Base-by-base conservation (phyloP, 2,329 filamentous ascomycete species). In the Ampelomyces quisqualis region DNA sequence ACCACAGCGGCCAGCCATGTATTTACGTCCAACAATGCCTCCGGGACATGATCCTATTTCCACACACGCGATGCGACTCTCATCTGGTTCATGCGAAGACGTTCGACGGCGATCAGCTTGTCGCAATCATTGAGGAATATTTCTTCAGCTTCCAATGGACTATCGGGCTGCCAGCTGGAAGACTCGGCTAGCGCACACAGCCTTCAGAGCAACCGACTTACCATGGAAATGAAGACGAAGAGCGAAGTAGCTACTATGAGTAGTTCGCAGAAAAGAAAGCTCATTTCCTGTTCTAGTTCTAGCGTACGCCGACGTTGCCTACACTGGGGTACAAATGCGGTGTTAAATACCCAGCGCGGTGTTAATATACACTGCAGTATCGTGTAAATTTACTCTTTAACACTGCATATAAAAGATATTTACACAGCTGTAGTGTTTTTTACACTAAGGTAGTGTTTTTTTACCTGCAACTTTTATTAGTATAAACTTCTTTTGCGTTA, bases 1-100 rank as follows among this genome's bases (percentile, higher is more conserved):
- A 83, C 78, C 2, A 74, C 19, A 78, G n/a, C n/a, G n/a, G n/a
- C n/a, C n/a, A n/a, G 65, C 77, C 77, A 84, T 0, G 79, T 81
- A 60, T 84, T 83, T n/a, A 72, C 49, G 44, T 84, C 81, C 0
- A 73, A 48, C 8, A 77, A 58, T 0, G 79, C 71, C 53, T 85
- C 82, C 32, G 68, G 64, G 3, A 81, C 71, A 47, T 78, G 74
- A 4, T 73, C 66, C 75, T 74, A 77, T 46, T 76, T 75, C 73
- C 73, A 77, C 8, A 73, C 62, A 19, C 65, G 55, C 9, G 65
- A 68, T 6, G 64, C 62, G n/a, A 71, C 65, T 33, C 69, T 70
- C 58, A 65, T 69, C 44, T 70, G 67, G 38, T 73, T 72, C 63
- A 65, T 67, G 3, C 67, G 53, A 13, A 73, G 51, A 5, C 80